Conservation (phyloP, 164 flowering plant genomes). For the Kalanchoe fedtschenkoi region DNA sequence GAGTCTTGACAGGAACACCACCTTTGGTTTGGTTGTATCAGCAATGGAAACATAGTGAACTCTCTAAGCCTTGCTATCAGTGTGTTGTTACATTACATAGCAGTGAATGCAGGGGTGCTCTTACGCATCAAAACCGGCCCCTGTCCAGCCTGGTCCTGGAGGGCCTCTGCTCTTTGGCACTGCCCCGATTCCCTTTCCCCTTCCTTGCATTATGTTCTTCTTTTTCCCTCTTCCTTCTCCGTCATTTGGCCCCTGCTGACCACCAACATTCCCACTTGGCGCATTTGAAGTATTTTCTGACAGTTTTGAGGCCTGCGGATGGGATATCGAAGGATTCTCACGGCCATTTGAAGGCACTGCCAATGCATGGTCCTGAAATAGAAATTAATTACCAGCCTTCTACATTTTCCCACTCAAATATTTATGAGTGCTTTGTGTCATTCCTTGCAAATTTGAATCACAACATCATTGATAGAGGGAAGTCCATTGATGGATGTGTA, state of each 20-base stretch:
- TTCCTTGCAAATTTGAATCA: too few species aligned
- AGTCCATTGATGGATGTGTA: background rate
- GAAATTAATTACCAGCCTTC: background rate
- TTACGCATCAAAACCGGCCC: constrained; percentile 75
- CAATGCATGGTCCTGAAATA: background rate
- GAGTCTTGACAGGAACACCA: too few species aligned
- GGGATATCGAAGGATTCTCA: background rate
- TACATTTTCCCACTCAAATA: background rate
- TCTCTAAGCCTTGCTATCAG: too few species aligned
- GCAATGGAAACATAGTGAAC: too few species aligned
- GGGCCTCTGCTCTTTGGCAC: constrained; percentile 65
- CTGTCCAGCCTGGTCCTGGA: constrained; percentile 82
- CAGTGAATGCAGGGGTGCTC: background rate
- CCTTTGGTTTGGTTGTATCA: too few species aligned
- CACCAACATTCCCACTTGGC: constrained; percentile 21
- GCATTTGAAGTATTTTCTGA: constrained; percentile 14
- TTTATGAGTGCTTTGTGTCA: too few species aligned
- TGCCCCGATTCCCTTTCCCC: constrained; percentile 63
- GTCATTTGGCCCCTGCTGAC: constrained; percentile 29
- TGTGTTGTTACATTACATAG: too few species aligned
- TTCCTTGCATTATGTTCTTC: constrained; percentile 44
- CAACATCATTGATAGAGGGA: too few species aligned
- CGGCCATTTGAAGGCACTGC: background rate
- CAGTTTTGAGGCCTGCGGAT: background rate
- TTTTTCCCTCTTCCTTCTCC: constrained; percentile 65